Evolutionary conservation across 23 red algal species (phyloP), one percentile per base, ranked within the genome.

Genomic region (Pyropia haitanensis): DNA sequence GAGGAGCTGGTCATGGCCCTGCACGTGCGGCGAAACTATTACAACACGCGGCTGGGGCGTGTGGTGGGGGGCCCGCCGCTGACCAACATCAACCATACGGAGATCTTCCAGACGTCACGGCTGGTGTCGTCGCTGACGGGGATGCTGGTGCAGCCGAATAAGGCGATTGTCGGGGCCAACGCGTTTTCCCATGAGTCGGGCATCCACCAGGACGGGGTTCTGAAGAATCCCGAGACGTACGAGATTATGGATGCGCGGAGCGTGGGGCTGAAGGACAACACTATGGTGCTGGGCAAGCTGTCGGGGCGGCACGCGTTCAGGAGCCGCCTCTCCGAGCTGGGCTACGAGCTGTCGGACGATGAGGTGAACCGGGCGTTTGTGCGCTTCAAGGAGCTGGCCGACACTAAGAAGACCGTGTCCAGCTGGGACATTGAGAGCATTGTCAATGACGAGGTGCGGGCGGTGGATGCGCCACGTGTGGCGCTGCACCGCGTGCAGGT

Each of bases 1-100:
- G 94, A 98, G 63, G 94, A 98, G 63, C 58, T 98, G 23, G 94
- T 98, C 1, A 98, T 98, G 94, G 94, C 94, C 49, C 61, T 98
- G 16, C 71, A 90, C 50, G 94, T 98, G 49, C 80, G 94, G 5
- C 67, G 94, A 24, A 25, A 75, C 14, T 98, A 88, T 58, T 98
- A 91, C 69, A 87, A 85, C 21, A n/a, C 34, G 18, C 72, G 69
- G 3, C 74, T 98, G 15, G 70, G 72, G 5, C 63, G 73, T 26
- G 58, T 18, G 27, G 39, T 46, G 39, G 39, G 39, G 4, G 39
- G 39, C 24, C 18, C 30, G 51, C 78, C 72, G 53, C 70, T 98
- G 19, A 98, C 94, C 25, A 91, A 91, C 53, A 85, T 98, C 51
- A 34, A 85, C 49, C 82, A 80, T 19, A 39, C 55, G 55, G 94